Evolutionary conservation across 202 grass and related monocot species (phyloP), one percentile per base, ranked within the genome.

Genomic region (Musa balbisiana): DNA sequence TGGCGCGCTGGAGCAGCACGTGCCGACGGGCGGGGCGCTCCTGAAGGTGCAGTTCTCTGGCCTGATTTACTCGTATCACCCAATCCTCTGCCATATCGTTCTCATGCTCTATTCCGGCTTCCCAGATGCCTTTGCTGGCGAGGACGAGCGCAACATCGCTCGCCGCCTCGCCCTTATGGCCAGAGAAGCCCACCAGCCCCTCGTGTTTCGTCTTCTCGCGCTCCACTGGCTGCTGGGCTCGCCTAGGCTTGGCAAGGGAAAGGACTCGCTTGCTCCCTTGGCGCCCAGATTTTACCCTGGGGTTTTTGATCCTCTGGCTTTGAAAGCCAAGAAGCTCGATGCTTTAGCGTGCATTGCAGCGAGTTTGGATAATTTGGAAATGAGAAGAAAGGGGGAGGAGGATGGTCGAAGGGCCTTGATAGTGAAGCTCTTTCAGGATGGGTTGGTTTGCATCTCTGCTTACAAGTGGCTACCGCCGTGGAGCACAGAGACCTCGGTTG

Each of bases 251-350:
- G 58, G 3, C 62, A 77, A 65, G n/a, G 82, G 86, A 56, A 84
- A 77, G 55, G 49, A 75, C 64, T 76, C 72, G 0, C 81, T 85
- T 52, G 52, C 81, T 16, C 67, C 62, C 1, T 82, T 92, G 0
- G 56, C 78, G 1, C 56, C 17, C 23, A 75, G 76, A 55, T 91
- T 93, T 71, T 91, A 91, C 77, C 90, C 93, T 71, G 52, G 69
- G 9, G 49, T 97, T 66, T 93, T 93, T 3, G 93, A 97, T 53
- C 88, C 93, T 66, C 86, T 97, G 19, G 84, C 86, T 0, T 69
- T 97, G 75, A 97, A 97, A 81, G 90, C 90, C 51, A 97, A 89
- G 81, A 97, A 97, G 71, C 84, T 97, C 9, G 90, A 97, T 66
- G 87, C 84, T 51, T 87, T 93, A 23, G 73, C 86, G 15, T 72